Conservation (phyloP, 2,329 filamentous ascomycete genomes). For the Stagonosporopsis chrysanthemi region DNA sequence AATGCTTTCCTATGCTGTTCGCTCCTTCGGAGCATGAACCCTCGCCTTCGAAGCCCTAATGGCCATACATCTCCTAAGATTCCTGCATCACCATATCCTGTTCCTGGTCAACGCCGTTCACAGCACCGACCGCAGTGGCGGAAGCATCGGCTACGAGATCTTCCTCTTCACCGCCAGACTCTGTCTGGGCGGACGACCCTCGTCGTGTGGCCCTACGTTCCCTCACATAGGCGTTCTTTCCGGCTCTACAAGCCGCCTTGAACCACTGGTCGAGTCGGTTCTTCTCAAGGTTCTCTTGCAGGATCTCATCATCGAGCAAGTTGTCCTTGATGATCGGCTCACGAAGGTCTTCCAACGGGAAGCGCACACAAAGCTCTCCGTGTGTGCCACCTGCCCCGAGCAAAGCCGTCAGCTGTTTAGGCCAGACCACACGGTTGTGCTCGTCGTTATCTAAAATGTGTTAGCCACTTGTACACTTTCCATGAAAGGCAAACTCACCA, state of each 20-base stretch:
- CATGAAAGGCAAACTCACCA: slow-evolving; percentile 58
- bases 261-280: slow-evolving; percentile 76
- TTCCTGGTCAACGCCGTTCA: slow-evolving; percentile 30
- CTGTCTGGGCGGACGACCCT: slow-evolving; percentile 6
- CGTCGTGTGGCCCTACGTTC: slow-evolving; percentile 29
- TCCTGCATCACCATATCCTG: slow-evolving; percentile 46
- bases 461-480: slow-evolving; percentile 11
- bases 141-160: slow-evolving; percentile 18
- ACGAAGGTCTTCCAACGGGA: slow-evolving; percentile 64
- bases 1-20: slow-evolving; percentile 32
- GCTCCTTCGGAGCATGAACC: slow-evolving; percentile 27
- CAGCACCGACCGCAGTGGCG: slow-evolving; percentile 34
- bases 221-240: slow-evolving; percentile 42
- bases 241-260: slow-evolving; percentile 51
- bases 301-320: slow-evolving; percentile 71
- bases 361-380: slow-evolving; percentile 64
- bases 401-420: slow-evolving; percentile 33
- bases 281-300: slow-evolving; percentile 71
- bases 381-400: slow-evolving; percentile 61
- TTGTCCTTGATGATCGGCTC: slow-evolving; percentile 75
- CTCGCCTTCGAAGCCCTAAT: slow-evolving; percentile 14
- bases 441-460: slow-evolving; percentile 15
- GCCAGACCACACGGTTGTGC: slow-evolving; percentile 26
- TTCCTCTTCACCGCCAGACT: slow-evolving; percentile 13
- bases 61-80: slow-evolving; percentile 21